These are phyloP conservation scores for Curvularia spicifera DNA, from an alignment of 2,329 filamentous ascomycete genomes.

Conservation along the genomic window DNA sequence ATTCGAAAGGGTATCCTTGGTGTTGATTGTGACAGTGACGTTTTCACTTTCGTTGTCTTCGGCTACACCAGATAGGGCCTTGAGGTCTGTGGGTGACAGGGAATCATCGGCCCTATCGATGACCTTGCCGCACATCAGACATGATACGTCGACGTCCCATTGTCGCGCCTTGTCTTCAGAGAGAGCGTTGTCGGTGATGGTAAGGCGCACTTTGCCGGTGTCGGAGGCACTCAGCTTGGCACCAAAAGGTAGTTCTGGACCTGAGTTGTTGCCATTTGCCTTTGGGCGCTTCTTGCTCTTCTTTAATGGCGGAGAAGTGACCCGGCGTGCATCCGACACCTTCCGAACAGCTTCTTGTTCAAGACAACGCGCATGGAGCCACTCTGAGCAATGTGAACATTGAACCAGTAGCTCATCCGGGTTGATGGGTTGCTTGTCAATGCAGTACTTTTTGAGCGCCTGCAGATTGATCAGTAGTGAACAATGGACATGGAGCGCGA, in stretches of 20 bases:
- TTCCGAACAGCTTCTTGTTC: conserved; percentile 27
- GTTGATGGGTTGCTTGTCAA: conserved; percentile 50
- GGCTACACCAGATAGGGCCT: background rate
- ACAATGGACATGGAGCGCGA: no score
- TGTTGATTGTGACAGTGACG: background rate
- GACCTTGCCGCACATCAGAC: conserved; percentile 26
- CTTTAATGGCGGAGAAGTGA: conserved; percentile 9
- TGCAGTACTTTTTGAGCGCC: conserved; percentile 49
- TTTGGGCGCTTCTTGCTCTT: conserved; percentile 8
- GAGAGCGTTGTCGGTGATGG: conserved; percentile 25
- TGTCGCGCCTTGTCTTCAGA: conserved; percentile 8
- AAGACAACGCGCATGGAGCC: conserved; percentile 53
- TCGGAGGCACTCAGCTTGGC: conserved; percentile 15
- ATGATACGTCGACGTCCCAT: conserved; percentile 28
- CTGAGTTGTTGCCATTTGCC: background rate
- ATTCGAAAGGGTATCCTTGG: background rate
- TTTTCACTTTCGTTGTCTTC: conserved; percentile 4
- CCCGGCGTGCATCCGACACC: conserved; percentile 8
- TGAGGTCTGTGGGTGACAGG: background rate
- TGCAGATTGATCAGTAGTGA: conserved; percentile 9
- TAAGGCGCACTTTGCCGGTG: conserved; percentile 20
- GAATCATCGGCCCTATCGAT: conserved; percentile 21
- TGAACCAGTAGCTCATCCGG: conserved; percentile 53
- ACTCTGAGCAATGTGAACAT: conserved; percentile 51
- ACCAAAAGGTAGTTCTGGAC: conserved; percentile 1